Percentiles rank a stretch among this genome's conserved stretches.
Evolutionary conservation across 1,284 basidiomycete genomes (phyloP).

Genomic region (Takashimella tepidaria): DNA sequence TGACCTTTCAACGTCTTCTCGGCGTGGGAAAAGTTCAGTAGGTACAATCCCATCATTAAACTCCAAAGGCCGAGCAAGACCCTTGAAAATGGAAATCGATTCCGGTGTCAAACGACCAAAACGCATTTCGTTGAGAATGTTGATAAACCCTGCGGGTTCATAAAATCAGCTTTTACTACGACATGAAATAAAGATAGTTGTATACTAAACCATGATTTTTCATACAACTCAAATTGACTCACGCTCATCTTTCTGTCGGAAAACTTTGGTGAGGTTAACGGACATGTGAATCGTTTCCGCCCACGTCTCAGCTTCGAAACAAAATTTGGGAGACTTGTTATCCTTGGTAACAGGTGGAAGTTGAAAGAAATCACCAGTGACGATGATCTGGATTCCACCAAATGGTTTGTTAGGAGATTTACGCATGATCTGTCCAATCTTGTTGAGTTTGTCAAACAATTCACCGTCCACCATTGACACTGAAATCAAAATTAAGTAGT

Average conservation of each 20-base stretch:
- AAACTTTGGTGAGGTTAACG: constrained; percentile 85
- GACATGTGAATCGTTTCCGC: constrained; percentile 65
- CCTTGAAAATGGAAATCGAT: constrained; percentile 60
- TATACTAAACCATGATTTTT: too few species aligned
- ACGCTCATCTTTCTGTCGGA: constrained; percentile 59
- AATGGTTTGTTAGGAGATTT: constrained; percentile 64
- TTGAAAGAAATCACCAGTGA: constrained; percentile 96
- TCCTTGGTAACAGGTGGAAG: constrained; percentile 79
- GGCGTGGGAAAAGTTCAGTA: constrained; percentile 79
- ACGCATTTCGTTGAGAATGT: constrained; percentile 87
- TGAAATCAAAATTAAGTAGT: constrained; percentile 48
- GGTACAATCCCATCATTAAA: constrained; percentile 71
- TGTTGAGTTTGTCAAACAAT: constrained; percentile 53
- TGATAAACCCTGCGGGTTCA: constrained; percentile 62
- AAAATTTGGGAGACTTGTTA: constrained; percentile 57
- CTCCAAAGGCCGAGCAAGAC: constrained; percentile 53
- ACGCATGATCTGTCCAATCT: constrained; percentile 50
- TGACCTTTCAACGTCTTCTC: constrained; percentile 73
- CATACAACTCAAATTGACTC: constrained; percentile 19
- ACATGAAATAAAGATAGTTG: too few species aligned
- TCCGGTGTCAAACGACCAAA: constrained; percentile 61
- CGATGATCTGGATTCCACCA: constrained; percentile 90
- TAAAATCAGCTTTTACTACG: too few species aligned
- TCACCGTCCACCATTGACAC: constrained; percentile 97
- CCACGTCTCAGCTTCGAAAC: constrained; percentile 88